These are phyloP conservation scores for Tetrastigma voinierianum DNA, from an alignment of 164 flowering plant species.

Conservation along the genomic window DNA sequence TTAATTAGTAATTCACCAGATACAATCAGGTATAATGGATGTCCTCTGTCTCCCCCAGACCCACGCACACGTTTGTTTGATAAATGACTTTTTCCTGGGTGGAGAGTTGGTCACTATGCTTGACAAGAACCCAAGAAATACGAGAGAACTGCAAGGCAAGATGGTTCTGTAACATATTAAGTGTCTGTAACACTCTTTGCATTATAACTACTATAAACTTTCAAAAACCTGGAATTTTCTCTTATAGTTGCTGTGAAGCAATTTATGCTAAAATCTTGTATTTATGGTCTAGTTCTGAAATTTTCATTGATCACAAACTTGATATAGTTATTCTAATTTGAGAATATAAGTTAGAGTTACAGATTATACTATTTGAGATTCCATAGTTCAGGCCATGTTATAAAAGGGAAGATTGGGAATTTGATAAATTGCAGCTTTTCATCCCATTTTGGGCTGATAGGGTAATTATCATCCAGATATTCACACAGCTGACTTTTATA, in stretches of 20 bases:
- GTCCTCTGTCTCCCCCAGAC: constrained; percentile 56
- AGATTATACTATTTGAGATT: not conserved
- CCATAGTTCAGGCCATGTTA: not conserved
- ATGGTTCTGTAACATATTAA: not conserved
- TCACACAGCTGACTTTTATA: not conserved
- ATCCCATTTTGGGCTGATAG: not conserved
- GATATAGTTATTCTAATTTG: not conserved
- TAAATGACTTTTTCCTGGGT: constrained; percentile 96
- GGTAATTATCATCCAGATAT: not conserved
- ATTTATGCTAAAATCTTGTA: too few relatives aligned
- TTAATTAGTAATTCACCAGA: not conserved
- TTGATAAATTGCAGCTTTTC: not conserved
- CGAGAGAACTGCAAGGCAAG: constrained; percentile 95
- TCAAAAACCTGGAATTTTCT: not conserved
- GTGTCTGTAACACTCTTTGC: not conserved
- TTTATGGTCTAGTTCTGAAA: too few relatives aligned
- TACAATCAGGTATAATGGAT: constrained; percentile 10
- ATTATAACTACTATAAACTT: not conserved
- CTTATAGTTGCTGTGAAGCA: not conserved
- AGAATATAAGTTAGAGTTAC: not conserved
- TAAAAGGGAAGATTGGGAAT: not conserved
- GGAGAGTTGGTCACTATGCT: constrained; percentile 92
- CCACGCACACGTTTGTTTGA: constrained; percentile 92
- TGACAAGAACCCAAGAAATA: constrained; percentile 92
- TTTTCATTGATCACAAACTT: not conserved